phyloP scores from a whole-genome alignment of 805 yeast genomes.

The Candida vaughaniae region DNA sequence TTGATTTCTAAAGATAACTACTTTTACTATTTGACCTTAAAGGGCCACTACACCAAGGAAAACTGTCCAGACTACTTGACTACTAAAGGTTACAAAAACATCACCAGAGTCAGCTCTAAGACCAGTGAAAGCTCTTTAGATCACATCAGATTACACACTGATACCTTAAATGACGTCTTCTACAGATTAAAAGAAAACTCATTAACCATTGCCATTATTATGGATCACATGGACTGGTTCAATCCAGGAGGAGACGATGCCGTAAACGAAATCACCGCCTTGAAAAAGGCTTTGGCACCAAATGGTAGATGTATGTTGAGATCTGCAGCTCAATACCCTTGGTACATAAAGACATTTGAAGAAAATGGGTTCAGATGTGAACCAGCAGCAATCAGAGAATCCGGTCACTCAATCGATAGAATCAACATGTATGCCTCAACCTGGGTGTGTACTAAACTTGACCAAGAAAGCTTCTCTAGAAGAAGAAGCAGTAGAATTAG shows the following conservation, averaged over 20 bases:
- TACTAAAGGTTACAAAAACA: constrained; percentile 51
- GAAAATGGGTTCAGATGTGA: constrained; percentile 63
- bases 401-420: constrained; percentile 70
- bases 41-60: constrained; percentile 54
- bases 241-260: constrained; percentile 66
- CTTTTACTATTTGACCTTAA: constrained; percentile 69
- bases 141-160: constrained; percentile 75
- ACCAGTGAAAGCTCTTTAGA: constrained; percentile 52
- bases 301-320: constrained; percentile 77
- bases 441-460: constrained; percentile 72
- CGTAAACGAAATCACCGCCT: constrained; percentile 60
- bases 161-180: constrained; percentile 72
- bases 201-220: constrained; percentile 73
- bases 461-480: constrained; percentile 11
- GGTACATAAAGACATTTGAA: constrained; percentile 75
- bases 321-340: constrained; percentile 70
- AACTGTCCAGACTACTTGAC: constrained; percentile 81
- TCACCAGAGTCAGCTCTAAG: constrained; percentile 33
- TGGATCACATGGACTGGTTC: constrained; percentile 96
- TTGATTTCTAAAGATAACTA: constrained; percentile 71
- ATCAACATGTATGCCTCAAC: constrained; percentile 88
- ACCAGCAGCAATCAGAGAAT: constrained; percentile 65
- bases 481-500: constrained; percentile 45
- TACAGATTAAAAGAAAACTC: constrained; percentile 61
- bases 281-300: constrained; percentile 58